Conservation (phyloP, 768 basidiomycete genomes). For the Antrodiella citrinella region DNA sequence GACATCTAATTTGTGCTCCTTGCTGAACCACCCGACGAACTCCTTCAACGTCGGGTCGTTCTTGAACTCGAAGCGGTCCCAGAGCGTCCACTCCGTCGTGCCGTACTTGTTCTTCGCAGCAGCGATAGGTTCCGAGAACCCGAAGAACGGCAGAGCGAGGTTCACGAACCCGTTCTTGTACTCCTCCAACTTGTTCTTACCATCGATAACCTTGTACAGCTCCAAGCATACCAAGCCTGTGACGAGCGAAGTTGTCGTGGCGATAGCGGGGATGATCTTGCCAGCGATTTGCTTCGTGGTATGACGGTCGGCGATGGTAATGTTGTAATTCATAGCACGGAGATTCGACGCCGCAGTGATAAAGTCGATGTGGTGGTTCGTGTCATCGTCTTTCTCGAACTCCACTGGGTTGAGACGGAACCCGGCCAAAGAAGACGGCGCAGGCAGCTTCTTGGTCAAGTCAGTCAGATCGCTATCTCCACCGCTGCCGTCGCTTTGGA, state of each 20-base stretch:
- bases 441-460: conserved; percentile 64
- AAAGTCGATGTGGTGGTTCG: conserved; percentile 97
- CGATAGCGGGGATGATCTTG: conserved; percentile 98
- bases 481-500: conserved; percentile 36
- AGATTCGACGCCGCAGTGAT: conserved; percentile 97
- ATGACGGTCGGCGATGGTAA: conserved; percentile 80
- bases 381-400: conserved; percentile 99
- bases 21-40: conserved; percentile 77
- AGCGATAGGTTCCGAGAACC: conserved; percentile 94
- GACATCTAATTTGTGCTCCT: conserved; percentile 77
- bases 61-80: conserved; percentile 94
- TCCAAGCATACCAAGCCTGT: conserved; percentile 95
- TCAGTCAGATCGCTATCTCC: conserved; percentile 41
- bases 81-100: conserved; percentile 88
- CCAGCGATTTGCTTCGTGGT: conserved; percentile 96
- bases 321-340: conserved; percentile 91
- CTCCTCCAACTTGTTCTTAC: conserved; percentile 85
- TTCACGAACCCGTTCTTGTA: conserved; percentile 99
- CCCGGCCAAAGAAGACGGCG: conserved; percentile 90
- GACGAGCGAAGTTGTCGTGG: conserved; percentile 94
- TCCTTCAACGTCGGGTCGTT: conserved; percentile 84
- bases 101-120: conserved; percentile 87
- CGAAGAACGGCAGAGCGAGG: conserved; percentile 96
- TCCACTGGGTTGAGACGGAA: conserved; percentile 93
- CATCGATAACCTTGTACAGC: conserved; percentile 97